These are phyloP conservation scores for Cetraspora pellucida DNA, from an alignment of 192 early-diverging fungal genomes.

Conservation along the genomic window DNA sequence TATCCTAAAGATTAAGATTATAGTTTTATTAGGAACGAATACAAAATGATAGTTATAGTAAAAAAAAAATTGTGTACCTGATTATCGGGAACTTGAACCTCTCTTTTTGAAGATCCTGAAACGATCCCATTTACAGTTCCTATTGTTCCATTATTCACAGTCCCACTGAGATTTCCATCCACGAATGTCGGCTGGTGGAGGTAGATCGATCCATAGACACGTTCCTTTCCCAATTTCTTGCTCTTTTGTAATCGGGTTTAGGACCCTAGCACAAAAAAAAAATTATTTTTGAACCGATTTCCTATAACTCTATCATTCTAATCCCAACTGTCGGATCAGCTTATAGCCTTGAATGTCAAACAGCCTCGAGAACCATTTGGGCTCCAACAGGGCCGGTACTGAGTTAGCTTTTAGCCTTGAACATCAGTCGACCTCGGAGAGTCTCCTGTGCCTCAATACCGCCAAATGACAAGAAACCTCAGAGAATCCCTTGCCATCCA, in stretches of 20 bases:
- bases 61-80: constrained; percentile 10
- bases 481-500: constrained; percentile 21
- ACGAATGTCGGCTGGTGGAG: constrained; percentile 15
- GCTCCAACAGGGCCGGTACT: constrained; percentile 30
- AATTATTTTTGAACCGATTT: neutral
- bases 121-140: constrained; percentile 11
- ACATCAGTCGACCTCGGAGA: constrained; percentile 19
- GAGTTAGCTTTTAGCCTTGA: constrained; percentile 18
- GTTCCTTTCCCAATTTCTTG: constrained; percentile 5
- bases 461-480: constrained; percentile 24
- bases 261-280: constrained; percentile 9
- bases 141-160: neutral
- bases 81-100: neutral
- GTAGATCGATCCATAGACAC: neutral
- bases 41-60: constrained; percentile 6
- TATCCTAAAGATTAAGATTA: constrained; percentile 14
- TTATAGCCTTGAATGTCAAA: constrained; percentile 29
- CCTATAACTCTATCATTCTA: constrained; percentile 9
- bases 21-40: constrained; percentile 6
- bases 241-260: constrained; percentile 18
- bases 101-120: constrained; percentile 6
- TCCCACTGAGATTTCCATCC: neutral
- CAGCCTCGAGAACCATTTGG: constrained; percentile 8
- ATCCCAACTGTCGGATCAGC: constrained; percentile 21
- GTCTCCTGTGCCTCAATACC: constrained; percentile 24